A percentile compares a stretch with the other conserved stretches of the same genome.
Conservation (phyloP, 2,329 filamentous ascomycete species). For the Moelleriella libera region DNA sequence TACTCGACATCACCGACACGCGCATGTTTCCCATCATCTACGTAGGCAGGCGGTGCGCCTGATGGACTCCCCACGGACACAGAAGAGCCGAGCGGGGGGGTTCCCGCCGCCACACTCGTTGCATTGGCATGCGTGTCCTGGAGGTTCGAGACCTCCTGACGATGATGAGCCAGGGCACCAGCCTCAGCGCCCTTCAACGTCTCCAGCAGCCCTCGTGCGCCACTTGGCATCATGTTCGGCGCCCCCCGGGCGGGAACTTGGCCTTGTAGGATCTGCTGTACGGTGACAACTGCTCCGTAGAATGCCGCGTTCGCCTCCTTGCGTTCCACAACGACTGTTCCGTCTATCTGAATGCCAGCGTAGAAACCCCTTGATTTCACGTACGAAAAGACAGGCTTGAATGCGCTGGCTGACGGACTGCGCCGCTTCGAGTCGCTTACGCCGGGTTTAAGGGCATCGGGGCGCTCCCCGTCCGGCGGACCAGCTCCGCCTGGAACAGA, state of each 20-base stretch:
- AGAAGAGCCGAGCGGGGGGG: neutral
- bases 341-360: conserved; percentile 74
- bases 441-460: conserved; percentile 13
- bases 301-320: conserved; percentile 82
- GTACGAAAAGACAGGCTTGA: conserved; percentile 45
- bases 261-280: conserved; percentile 33
- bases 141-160: neutral
- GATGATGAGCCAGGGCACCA: conserved; percentile 6
- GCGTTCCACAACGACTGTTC: conserved; percentile 73
- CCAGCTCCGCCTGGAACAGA: neutral
- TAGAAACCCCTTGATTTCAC: conserved; percentile 84
- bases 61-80: neutral
- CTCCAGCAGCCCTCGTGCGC: conserved; percentile 15
- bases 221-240: conserved; percentile 17
- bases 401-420: conserved; percentile 13
- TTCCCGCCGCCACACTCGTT: neutral
- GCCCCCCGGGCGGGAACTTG: conserved; percentile 13
- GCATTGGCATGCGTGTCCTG: neutral
- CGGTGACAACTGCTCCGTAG: conserved; percentile 49
- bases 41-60: conserved; percentile 2
- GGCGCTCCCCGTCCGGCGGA: conserved; percentile 2
- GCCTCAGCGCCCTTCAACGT: conserved; percentile 18
- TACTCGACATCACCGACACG: conserved; percentile 4
- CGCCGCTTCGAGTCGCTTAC: conserved; percentile 11
- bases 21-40: conserved; percentile 4